Evolutionary conservation across 768 basidiomycete species (phyloP), one percentile per base, ranked within the genome.

Genomic region (Collybia sp.): DNA sequence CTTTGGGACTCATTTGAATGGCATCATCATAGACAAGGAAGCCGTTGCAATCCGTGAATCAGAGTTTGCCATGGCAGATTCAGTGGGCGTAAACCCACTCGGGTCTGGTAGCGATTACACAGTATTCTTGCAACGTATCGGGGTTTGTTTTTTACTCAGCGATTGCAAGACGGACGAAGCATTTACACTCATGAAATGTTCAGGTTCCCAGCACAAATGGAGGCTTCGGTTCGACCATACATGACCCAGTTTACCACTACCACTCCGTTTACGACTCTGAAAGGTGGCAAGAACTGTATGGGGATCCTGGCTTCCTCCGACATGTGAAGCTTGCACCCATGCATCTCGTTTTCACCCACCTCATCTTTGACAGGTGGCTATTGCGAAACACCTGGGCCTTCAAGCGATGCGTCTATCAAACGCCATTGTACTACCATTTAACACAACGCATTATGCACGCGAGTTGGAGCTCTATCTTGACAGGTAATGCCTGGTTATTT

Each of bases 21-120:
- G 62, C 33, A 45, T 37, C 10, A 18, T 37, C 10, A n/a, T 37
- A n/a, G 35, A 37, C 35, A 10, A 13, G 17, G 35, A 37, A 37
- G 35, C 35, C 33, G 40, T 60, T 30, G 52, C 44, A 45, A 52
- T 40, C 52, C 60, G 31, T 16, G 44, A 49, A 10, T 41, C 45
- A 9, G 37, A 45, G 13, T 43, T 46, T n/a, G 30, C 46, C 15
- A 32, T 44, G 16, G 37, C 40, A 15, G 51, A 49, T 11, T 47
- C 40, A 13, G 16, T 54, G 17, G 75, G 71, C 19, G 65, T 84
- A 40, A 51, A 48, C 0, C 68, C 80, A 13, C 61, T 85, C 5
- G 83, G 83, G n/a, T 80, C 77, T 17, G 83, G 83, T 12, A 83
- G 82, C 40, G 88, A 90, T 58, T 90, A 73, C 52, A 79, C 85